Conservation (phyloP, 192 early-diverging fungal genomes). For the Podila horticola region DNA sequence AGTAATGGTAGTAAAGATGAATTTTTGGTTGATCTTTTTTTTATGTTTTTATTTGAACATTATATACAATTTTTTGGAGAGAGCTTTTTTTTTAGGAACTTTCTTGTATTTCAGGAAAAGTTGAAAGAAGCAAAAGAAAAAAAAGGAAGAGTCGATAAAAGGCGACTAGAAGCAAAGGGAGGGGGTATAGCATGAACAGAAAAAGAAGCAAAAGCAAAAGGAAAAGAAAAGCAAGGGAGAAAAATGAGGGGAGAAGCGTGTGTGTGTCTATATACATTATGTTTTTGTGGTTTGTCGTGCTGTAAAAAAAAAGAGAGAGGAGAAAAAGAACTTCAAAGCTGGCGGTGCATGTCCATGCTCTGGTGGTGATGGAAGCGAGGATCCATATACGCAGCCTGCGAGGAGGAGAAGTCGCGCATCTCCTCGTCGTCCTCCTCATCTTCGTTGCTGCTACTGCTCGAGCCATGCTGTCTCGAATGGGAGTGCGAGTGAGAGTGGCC, state of each 20-base stretch:
- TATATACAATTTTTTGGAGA: not conserved
- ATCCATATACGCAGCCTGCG: constrained; percentile 2
- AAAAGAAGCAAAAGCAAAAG: constrained; percentile 3
- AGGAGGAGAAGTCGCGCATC: constrained; percentile 30
- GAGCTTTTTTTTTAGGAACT: constrained; percentile 6
- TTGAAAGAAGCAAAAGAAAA: constrained; percentile 7
- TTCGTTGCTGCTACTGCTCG: constrained; percentile 30
- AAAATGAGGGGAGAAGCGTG: not conserved
- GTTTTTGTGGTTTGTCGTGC: not conserved
- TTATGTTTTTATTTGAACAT: not conserved
- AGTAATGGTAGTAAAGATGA: too few relatives aligned
- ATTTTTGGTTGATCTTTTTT: not conserved
- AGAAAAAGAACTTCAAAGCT: constrained; percentile 9
- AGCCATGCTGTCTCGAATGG: not conserved
- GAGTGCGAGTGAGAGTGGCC: not conserved
- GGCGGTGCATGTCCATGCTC: constrained; percentile 1
- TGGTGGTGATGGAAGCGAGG: constrained; percentile 6
- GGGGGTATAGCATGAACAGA: not conserved
- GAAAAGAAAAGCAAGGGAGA: not conserved
- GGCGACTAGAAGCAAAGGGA: not conserved
- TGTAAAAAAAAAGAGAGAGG: not conserved
- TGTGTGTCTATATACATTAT: constrained; percentile 2
- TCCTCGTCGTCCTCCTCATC: constrained; percentile 47
- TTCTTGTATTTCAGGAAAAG: constrained; percentile 11
- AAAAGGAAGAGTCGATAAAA: not conserved